Evolutionary conservation across 805 yeast species (phyloP).

Genomic region (Zygotorulaspora chibaensis): DNA sequence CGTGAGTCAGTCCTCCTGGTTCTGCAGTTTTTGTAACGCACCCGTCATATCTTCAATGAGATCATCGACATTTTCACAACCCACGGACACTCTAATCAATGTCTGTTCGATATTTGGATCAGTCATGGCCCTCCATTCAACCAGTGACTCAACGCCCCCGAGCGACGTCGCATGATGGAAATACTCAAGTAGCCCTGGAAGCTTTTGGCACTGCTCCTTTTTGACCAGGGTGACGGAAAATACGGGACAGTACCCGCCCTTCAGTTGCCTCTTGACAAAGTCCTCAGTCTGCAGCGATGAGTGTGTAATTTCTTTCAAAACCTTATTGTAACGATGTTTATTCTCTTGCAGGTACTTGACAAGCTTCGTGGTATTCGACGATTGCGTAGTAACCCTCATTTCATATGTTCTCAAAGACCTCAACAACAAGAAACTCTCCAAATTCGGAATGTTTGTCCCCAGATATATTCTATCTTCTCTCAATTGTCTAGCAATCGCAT

Average conservation of each 20-base stretch:
- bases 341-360: slow-evolving; percentile 58
- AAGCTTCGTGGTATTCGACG: slow-evolving; percentile 54
- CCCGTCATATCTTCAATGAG: slow-evolving; percentile 65
- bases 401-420: slow-evolving; percentile 81
- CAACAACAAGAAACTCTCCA: slow-evolving; percentile 69
- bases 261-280: slow-evolving; percentile 61
- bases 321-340: slow-evolving; percentile 41
- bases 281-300: slow-evolving; percentile 72
- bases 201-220: slow-evolving; percentile 51
- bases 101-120: slow-evolving; percentile 54
- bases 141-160: slow-evolving; percentile 87
- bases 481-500: slow-evolving; percentile 43
- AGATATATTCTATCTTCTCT: slow-evolving; percentile 60
- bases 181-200: slow-evolving; percentile 62
- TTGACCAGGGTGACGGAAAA: slow-evolving; percentile 57
- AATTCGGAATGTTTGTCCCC: slow-evolving; percentile 75
- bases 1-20: slow-evolving; percentile 1
- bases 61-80: slow-evolving; percentile 74
- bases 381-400: slow-evolving; percentile 64
- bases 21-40: slow-evolving; percentile 12
- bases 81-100: slow-evolving; percentile 71
- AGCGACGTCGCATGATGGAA: slow-evolving; percentile 91
- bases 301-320: slow-evolving; percentile 54
- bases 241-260: slow-evolving; percentile 67
- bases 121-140: slow-evolving; percentile 85